Conservation (phyloP, 345 rosid species). For the Lepidium didymum region DNA sequence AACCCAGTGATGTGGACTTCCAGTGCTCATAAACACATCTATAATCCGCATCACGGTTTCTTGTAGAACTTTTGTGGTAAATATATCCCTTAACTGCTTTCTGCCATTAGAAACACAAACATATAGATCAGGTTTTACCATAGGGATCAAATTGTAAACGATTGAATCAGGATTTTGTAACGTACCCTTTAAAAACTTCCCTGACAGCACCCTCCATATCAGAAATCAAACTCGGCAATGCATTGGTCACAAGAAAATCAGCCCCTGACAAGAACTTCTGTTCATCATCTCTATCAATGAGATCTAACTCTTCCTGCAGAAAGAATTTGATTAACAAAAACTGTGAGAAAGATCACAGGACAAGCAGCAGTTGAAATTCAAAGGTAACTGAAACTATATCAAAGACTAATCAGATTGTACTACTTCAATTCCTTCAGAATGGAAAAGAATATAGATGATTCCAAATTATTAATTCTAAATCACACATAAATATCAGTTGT, state of each 20-base stretch:
- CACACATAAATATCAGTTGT: neutral
- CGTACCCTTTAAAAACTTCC: conserved; percentile 69
- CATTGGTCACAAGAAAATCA: conserved; percentile 63
- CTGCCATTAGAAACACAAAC: conserved; percentile 32
- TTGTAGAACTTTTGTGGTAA: conserved; percentile 38
- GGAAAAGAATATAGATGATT: neutral
- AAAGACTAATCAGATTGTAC: neutral
- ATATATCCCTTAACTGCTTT: conserved; percentile 61
- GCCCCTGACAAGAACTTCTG: conserved; percentile 66
- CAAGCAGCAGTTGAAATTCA: neutral
- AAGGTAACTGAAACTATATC: neutral
- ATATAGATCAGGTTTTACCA: neutral
- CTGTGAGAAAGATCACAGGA: neutral
- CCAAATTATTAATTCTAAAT: neutral
- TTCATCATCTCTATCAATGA: conserved; percentile 58
- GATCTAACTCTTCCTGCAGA: conserved; percentile 57
- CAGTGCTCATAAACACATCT: conserved; percentile 58
- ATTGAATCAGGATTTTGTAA: neutral
- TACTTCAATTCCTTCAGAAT: neutral
- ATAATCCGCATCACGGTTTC: conserved; percentile 58
- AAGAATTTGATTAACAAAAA: neutral
- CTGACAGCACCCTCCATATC: conserved; percentile 48
- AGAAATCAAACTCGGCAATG: conserved; percentile 46
- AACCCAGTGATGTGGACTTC: conserved; percentile 68
- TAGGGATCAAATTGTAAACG: neutral